Evolutionary conservation across 345 rosid species (phyloP).

Genomic region (Isatis tinctoria): DNA sequence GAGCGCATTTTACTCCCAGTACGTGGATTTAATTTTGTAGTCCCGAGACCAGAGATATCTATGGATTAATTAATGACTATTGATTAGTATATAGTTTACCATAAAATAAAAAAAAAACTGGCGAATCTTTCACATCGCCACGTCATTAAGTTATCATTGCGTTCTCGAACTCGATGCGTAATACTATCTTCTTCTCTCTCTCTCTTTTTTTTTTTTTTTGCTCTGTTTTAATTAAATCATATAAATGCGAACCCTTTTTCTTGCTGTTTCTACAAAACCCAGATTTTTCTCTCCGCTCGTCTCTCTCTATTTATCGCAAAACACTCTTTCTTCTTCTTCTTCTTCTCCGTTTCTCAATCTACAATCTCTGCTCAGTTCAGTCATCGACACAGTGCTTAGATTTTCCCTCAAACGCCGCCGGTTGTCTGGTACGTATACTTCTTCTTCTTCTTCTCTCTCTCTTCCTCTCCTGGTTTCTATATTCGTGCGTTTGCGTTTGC

Average conservation of each 20-base stretch:
- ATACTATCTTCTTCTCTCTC: not conserved
- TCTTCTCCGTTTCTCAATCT: not conserved
- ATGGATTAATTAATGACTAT: not conserved
- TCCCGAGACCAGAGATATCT: not conserved
- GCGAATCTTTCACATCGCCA: constrained; percentile 21
- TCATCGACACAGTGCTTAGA: not conserved
- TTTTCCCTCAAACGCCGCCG: constrained; percentile 1
- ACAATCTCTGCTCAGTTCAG: constrained; percentile 1
- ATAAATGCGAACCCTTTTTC: constrained; percentile 1
- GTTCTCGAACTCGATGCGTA: constrained; percentile 12
- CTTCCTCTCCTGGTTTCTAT: not conserved
- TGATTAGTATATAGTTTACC: not conserved
- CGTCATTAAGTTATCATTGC: constrained; percentile 23
- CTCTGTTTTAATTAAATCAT: not conserved
- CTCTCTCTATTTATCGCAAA: not conserved
- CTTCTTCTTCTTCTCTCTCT: not conserved
- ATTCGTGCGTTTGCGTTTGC: not conserved
- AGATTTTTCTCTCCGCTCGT: not conserved
- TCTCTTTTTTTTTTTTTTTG: not conserved
- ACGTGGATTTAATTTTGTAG: not conserved
- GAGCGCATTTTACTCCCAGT: too few species aligned
- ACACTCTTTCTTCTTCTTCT: not conserved
- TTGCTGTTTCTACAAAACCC: constrained; percentile 4
- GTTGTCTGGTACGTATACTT: constrained; percentile 18
- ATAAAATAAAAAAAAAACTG: not conserved